Conservation (phyloP, 2,329 filamentous ascomycete species). For the Simplicillium aogashimaense region DNA sequence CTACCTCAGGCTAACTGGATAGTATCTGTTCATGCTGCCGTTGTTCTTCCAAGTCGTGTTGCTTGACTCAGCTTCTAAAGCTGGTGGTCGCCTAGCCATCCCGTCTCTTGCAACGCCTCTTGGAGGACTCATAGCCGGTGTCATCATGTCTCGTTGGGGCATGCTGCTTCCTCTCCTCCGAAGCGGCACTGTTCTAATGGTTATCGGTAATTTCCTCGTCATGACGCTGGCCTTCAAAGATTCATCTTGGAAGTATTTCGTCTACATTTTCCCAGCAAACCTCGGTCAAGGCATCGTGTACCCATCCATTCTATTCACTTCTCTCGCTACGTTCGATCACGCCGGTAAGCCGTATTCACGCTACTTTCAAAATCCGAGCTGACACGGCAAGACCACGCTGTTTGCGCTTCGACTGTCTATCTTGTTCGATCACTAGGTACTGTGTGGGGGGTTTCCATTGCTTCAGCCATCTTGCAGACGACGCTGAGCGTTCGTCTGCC, state of each 20-base stretch:
- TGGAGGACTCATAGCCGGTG: slow-evolving; percentile 44
- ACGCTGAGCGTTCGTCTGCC: slow-evolving; percentile 45
- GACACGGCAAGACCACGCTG: slow-evolving; percentile 43
- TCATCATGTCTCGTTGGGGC: slow-evolving; percentile 48
- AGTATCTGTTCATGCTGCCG: slow-evolving; percentile 60
- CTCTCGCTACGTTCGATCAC: slow-evolving; percentile 52
- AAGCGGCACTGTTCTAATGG: slow-evolving; percentile 38
- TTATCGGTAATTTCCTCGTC: slow-evolving; percentile 42
- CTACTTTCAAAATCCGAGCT: too few species aligned
- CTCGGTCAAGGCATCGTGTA: slow-evolving; percentile 51
- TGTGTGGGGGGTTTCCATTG: slow-evolving; percentile 55
- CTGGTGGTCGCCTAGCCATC: slow-evolving; percentile 53
- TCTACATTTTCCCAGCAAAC: slow-evolving; percentile 48
- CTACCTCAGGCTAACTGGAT: slow-evolving; percentile 3
- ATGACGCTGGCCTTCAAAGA: slow-evolving; percentile 38
- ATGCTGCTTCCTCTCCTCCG: slow-evolving; percentile 41
- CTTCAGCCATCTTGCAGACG: slow-evolving; percentile 53
- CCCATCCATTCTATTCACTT: slow-evolving; percentile 49
- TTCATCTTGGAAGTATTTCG: slow-evolving; percentile 41
- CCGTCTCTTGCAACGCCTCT: slow-evolving; percentile 51
- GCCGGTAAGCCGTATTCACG: slow-evolving; percentile 28
- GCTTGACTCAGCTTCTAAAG: slow-evolving; percentile 51
- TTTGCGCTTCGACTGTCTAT: slow-evolving; percentile 53
- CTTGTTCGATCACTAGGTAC: slow-evolving; percentile 52
- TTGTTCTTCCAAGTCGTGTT: slow-evolving; percentile 62